phyloP scores from a whole-genome alignment of 164 flowering plant species.

The Tetracentron sinense region DNA sequence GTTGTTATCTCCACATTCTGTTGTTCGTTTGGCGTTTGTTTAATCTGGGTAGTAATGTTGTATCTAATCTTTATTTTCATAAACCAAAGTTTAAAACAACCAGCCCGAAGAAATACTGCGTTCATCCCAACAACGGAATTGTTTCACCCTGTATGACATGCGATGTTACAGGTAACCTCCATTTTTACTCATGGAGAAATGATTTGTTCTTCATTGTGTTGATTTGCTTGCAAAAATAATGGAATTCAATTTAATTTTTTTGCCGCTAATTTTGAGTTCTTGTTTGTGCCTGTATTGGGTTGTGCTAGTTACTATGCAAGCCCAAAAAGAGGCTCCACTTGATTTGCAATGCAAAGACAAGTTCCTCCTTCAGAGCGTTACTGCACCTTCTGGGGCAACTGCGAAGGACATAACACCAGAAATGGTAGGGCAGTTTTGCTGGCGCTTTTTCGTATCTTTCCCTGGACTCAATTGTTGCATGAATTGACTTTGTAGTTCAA shows the following conservation, averaged over 20 bases:
- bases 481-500: conserved; percentile 5
- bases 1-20: conserved; percentile 2
- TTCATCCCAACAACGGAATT: conserved; percentile 71
- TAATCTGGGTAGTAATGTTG: neutral
- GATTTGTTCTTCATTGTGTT: neutral
- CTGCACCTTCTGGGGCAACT: conserved; percentile 21
- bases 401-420: conserved; percentile 26
- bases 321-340: conserved; percentile 33
- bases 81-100: conserved; percentile 64
- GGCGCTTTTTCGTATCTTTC: neutral
- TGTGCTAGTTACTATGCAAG: conserved; percentile 55
- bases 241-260: neutral
- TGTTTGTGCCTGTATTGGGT: neutral
- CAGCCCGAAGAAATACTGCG: conserved; percentile 75
- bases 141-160: conserved; percentile 55
- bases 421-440: conserved; percentile 26
- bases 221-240: conserved; percentile 9
- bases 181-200: no score
- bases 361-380: conserved; percentile 36
- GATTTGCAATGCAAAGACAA: conserved; percentile 43
- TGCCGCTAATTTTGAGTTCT: neutral
- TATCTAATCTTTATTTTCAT: neutral
- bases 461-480: neutral
- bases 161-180: conserved; percentile 45
- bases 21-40: neutral